These are phyloP conservation scores for Fonsecaea pugnacius DNA, from an alignment of 2,329 filamentous ascomycete species.

Conservation along the genomic window DNA sequence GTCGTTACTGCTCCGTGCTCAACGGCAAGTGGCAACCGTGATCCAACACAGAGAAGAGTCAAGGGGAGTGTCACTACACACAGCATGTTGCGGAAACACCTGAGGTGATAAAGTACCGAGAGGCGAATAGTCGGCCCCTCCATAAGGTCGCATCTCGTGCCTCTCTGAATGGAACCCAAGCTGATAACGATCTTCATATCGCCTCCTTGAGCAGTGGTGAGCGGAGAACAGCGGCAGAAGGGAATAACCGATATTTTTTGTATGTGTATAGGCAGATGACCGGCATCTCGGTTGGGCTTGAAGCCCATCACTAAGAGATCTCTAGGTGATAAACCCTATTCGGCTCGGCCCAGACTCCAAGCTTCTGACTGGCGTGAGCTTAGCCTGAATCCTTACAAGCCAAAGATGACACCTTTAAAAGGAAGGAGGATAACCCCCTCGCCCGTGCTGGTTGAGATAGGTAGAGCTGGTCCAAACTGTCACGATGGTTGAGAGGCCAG, in stretches of 20 bases:
- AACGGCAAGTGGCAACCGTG: background rate
- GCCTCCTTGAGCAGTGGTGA: background rate
- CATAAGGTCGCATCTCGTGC: conserved; percentile 6
- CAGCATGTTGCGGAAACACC: background rate
- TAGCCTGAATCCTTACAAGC: background rate
- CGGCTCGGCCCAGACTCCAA: background rate
- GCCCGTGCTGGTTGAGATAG: background rate
- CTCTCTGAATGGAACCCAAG: background rate
- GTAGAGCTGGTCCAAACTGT: background rate
- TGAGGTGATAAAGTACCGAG: background rate
- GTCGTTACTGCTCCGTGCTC: background rate
- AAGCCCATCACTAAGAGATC: background rate
- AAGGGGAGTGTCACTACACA: background rate
- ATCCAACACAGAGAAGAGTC: background rate
- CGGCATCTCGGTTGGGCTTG: background rate
- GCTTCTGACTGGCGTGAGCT: background rate
- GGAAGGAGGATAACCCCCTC: background rate
- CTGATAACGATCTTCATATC: conserved; percentile 8
- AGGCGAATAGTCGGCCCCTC: conserved; percentile 6
- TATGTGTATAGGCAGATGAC: background rate
- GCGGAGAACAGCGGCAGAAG: conserved; percentile 13
- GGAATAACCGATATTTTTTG: conserved; percentile 4
- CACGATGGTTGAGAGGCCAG: background rate
- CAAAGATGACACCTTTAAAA: conserved; percentile 3
- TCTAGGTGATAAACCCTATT: background rate